A percentile compares a stretch with the other conserved stretches of the same genome.
Conservation (phyloP, 2,329 filamentous ascomycete species). For the Neocucurbitaria cava region DNA sequence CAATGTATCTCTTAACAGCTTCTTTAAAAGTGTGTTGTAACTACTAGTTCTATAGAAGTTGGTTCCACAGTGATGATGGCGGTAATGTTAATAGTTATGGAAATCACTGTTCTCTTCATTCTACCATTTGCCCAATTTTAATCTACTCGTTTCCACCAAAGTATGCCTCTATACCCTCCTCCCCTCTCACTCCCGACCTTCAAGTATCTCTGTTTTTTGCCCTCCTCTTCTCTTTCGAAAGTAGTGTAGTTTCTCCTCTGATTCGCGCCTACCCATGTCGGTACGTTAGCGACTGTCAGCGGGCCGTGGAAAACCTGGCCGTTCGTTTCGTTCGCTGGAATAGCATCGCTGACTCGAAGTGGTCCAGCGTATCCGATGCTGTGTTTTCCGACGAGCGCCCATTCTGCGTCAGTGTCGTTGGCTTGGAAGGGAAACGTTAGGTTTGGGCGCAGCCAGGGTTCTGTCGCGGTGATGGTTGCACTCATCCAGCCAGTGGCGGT, state of each 20-base stretch:
- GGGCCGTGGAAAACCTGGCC: slow-evolving; percentile 39
- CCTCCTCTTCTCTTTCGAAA: slow-evolving; percentile 18
- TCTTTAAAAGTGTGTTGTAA: no score
- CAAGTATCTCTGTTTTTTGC: slow-evolving; percentile 15
- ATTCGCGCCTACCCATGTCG: slow-evolving; percentile 27
- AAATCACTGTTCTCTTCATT: no score
- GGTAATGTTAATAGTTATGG: background rate
- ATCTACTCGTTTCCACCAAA: slow-evolving; percentile 35
- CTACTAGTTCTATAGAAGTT: no score
- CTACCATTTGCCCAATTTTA: background rate
- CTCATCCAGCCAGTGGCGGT: slow-evolving; percentile 31
- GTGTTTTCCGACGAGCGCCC: slow-evolving; percentile 40
- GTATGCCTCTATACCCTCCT: slow-evolving; percentile 24
- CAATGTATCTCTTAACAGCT: background rate
- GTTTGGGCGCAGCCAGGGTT: slow-evolving; percentile 26
- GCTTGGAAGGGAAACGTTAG: slow-evolving; percentile 30
- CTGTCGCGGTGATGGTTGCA: slow-evolving; percentile 37
- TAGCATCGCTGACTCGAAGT: slow-evolving; percentile 16
- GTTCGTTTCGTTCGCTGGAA: slow-evolving; percentile 22
- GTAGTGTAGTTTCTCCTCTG: slow-evolving; percentile 35
- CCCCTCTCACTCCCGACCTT: slow-evolving; percentile 34
- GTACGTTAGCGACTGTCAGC: slow-evolving; percentile 33
- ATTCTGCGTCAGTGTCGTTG: slow-evolving; percentile 32
- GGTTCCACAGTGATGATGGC: no score
- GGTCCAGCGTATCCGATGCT: slow-evolving; percentile 37